Evolutionary conservation across 441 rosid genomes (phyloP).

Genomic region (Euphorbia neoarborescens): DNA sequence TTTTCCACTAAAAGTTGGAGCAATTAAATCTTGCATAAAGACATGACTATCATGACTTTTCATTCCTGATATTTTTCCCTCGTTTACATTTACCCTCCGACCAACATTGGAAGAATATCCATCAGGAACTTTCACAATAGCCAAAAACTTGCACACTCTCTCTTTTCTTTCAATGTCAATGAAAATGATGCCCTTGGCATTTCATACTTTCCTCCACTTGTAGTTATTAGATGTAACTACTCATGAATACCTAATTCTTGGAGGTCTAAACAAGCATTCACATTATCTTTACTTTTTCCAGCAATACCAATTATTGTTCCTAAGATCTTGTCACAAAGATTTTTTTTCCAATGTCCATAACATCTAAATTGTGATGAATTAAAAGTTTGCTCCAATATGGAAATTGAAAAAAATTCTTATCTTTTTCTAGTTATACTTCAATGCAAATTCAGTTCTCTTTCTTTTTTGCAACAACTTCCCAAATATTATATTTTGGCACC

Average conservation of each 20-base stretch:
- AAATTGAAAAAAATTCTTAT: not conserved
- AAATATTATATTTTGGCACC: not conserved
- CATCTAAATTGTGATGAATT: slow-evolving; percentile 10
- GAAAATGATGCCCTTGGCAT: not conserved
- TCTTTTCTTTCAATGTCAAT: no score
- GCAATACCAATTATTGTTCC: no score
- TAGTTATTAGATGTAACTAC: not conserved
- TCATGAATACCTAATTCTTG: not conserved
- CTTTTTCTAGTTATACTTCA: not conserved
- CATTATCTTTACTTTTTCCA: not conserved
- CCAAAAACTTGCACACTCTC: not conserved
- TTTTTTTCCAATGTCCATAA: no score
- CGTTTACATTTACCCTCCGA: not conserved
- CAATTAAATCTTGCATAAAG: not conserved
- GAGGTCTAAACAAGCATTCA: not conserved
- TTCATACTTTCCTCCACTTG: not conserved
- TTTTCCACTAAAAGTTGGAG: not conserved
- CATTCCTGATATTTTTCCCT: not conserved
- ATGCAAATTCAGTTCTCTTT: not conserved
- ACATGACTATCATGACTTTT: slow-evolving; percentile 4
- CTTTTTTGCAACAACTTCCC: not conserved
- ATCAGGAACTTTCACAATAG: not conserved
- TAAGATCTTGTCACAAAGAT: no score
- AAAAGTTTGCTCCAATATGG: slow-evolving; percentile 10
- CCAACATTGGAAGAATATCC: not conserved